These are phyloP conservation scores for Pachyrhizus erosus DNA, from an alignment of 306 rosid genomes.

Conservation along the genomic window DNA sequence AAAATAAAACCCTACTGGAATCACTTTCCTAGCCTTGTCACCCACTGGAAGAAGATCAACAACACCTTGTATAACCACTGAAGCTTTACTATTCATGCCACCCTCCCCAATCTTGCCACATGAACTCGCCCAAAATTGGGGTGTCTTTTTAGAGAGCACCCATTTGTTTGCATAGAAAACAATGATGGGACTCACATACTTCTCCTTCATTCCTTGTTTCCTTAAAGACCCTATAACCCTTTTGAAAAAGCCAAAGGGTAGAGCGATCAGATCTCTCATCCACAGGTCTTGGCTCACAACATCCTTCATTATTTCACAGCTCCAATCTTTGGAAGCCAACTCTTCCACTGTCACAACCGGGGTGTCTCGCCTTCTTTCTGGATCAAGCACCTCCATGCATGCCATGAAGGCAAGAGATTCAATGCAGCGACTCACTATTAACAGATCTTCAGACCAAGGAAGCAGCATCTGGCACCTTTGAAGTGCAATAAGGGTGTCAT, in stretches of 20 bases:
- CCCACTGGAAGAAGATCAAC: slow-evolving; percentile 72
- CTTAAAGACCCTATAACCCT: slow-evolving; percentile 76
- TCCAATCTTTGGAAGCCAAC: slow-evolving; percentile 65
- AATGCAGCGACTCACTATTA: slow-evolving; percentile 82
- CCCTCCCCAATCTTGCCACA: slow-evolving; percentile 49
- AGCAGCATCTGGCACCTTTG: slow-evolving; percentile 77
- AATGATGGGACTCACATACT: slow-evolving; percentile 73
- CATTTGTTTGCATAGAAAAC: slow-evolving; percentile 84
- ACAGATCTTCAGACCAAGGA: slow-evolving; percentile 83
- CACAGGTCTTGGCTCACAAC: slow-evolving; percentile 67
- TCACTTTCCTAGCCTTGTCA: slow-evolving; percentile 62
- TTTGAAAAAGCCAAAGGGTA: slow-evolving; percentile 77
- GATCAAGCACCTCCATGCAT: slow-evolving; percentile 94
- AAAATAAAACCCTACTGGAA: slow-evolving; percentile 82
- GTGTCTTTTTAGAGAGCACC: slow-evolving; percentile 63
- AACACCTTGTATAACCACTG: slow-evolving; percentile 68
- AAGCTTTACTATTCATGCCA: slow-evolving; percentile 46
- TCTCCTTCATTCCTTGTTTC: slow-evolving; percentile 94
- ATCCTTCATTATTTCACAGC: slow-evolving; percentile 62
- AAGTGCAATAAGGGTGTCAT: slow-evolving; percentile 83
- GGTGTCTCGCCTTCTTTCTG: slow-evolving; percentile 68
- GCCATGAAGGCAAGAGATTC: slow-evolving; percentile 97
- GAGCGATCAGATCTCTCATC: slow-evolving; percentile 86
- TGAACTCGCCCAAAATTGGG: slow-evolving; percentile 59
- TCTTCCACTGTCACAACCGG: slow-evolving; percentile 72